These are phyloP conservation scores for Suhomyces taliae DNA, from an alignment of 1,139 yeast species.

Conservation along the genomic window DNA sequence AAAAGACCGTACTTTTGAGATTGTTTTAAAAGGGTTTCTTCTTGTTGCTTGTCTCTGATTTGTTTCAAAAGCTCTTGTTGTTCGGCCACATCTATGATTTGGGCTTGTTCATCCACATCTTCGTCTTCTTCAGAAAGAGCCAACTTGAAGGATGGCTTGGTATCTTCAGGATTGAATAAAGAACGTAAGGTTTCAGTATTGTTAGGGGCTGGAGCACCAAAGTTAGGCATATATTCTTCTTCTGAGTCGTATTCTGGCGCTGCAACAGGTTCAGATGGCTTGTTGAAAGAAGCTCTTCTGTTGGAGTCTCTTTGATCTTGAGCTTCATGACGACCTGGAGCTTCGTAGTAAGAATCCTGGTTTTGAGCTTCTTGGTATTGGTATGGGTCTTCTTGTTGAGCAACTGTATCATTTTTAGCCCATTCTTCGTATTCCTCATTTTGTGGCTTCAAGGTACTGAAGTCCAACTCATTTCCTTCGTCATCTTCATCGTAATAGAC, in stretches of 20 bases:
- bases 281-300: no score
- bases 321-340: no score
- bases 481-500: conserved; percentile 47
- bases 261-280: background rate
- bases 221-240: conserved; percentile 54
- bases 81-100: conserved; percentile 18
- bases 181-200: conserved; percentile 63
- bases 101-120: conserved; percentile 31
- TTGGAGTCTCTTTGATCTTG: no score
- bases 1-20: conserved; percentile 54
- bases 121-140: conserved; percentile 37
- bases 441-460: conserved; percentile 18
- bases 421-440: background rate
- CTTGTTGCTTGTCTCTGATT: conserved; percentile 33
- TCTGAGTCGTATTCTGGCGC: conserved; percentile 22
- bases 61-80: conserved; percentile 31
- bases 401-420: background rate
- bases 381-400: background rate
- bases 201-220: conserved; percentile 37
- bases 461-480: conserved; percentile 37
- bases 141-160: conserved; percentile 25
- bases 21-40: conserved; percentile 16
- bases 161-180: conserved; percentile 53
- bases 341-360: background rate
- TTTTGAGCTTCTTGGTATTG: background rate